These are phyloP conservation scores for Starmerella kuoi DNA, from an alignment of 805 yeast genomes.

Conservation along the genomic window DNA sequence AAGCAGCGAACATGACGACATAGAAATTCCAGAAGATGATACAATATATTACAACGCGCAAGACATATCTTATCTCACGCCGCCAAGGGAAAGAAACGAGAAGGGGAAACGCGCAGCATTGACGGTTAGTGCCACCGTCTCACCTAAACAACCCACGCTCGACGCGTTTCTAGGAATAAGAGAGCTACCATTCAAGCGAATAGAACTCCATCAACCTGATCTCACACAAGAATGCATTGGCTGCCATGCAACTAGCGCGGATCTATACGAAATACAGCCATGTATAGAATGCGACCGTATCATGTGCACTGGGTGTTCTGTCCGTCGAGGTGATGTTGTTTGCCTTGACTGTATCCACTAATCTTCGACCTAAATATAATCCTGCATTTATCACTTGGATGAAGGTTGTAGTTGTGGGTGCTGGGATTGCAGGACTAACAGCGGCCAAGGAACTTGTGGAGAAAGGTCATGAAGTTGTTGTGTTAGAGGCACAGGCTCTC, in stretches of 20 bases:
- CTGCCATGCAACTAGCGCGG: conserved; percentile 10
- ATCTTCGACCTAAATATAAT: no score
- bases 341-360: conserved; percentile 17
- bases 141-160: conserved; percentile 8
- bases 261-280: conserved; percentile 8
- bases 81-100: not conserved
- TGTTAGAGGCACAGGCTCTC: conserved; percentile 54
- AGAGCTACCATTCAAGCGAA: conserved; percentile 4
- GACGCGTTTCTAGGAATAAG: conserved; percentile 14
- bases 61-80: not conserved
- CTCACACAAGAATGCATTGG: conserved; percentile 2
- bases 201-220: no score
- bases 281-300: conserved; percentile 14
- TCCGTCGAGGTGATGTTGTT: conserved; percentile 10
- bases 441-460: conserved; percentile 45
- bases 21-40: no score
- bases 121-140: not conserved
- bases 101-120: not conserved
- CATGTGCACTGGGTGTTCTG: conserved; percentile 20
- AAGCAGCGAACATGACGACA: no score
- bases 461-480: conserved; percentile 36
- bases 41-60: no score
- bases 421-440: conserved; percentile 65
- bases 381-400: conserved; percentile 23
- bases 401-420: conserved; percentile 46